These are phyloP conservation scores for Penicillium capsulatum DNA, from an alignment of 2,329 filamentous ascomycete species.

Conservation along the genomic window DNA sequence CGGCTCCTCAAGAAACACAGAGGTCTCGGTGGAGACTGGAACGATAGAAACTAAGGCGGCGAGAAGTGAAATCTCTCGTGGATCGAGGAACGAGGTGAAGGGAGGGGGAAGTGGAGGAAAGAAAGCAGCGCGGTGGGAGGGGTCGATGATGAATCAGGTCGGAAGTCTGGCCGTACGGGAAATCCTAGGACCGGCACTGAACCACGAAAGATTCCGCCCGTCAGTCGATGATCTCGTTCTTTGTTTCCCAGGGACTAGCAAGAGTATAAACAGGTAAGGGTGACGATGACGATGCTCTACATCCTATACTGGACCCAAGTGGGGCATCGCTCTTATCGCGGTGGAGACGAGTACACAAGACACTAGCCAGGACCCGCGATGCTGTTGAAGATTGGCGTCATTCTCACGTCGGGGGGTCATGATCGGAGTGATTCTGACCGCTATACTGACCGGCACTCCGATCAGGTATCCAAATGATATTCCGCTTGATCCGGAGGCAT, in stretches of 20 bases:
- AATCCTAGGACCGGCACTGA: slow-evolving; percentile 10
- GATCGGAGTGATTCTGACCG: too few relatives aligned
- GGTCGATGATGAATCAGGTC: slow-evolving; percentile 26
- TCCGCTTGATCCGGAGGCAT: too few relatives aligned
- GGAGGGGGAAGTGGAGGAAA: slow-evolving; percentile 11
- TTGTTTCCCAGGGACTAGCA: not conserved
- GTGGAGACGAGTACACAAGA: not conserved
- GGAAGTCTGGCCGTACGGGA: slow-evolving; percentile 1
- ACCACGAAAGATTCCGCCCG: not conserved
- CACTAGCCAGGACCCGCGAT: not conserved
- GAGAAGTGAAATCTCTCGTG: too few relatives aligned
- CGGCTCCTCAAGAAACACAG: not conserved
- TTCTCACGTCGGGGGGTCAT: too few relatives aligned
- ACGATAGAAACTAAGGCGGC: not conserved
- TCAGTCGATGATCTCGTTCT: not conserved
- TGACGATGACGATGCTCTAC: slow-evolving; percentile 6
- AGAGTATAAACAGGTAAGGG: not conserved
- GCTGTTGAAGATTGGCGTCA: too few relatives aligned
- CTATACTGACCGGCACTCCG: too few relatives aligned
- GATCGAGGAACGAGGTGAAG: slow-evolving; percentile 7
- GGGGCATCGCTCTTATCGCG: slow-evolving; percentile 10
- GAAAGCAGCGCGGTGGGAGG: slow-evolving; percentile 19
- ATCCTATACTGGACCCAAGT: slow-evolving; percentile 8
- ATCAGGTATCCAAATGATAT: too few relatives aligned
- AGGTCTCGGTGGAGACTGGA: not conserved